phyloP scores from a whole-genome alignment of 257 asterid species.

The Solanum stenotomum region DNA sequence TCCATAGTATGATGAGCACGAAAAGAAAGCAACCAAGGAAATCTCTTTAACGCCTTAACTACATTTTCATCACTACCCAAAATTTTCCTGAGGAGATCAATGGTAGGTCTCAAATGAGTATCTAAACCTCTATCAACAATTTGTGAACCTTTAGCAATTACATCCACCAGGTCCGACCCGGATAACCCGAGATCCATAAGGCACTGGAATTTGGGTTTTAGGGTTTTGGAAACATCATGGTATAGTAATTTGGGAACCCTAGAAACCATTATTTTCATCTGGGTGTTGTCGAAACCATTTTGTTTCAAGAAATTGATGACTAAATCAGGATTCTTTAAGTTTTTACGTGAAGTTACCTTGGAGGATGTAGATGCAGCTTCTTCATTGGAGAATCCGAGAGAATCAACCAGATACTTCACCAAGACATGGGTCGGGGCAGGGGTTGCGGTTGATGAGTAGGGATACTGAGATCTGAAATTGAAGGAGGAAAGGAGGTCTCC shows the following conservation, averaged over 20 bases:
- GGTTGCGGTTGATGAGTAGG: too few relatives aligned
- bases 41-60: background rate
- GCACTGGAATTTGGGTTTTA: slow-evolving; percentile 2
- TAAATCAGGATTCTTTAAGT: background rate
- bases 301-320: slow-evolving; percentile 4
- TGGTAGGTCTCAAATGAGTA: background rate
- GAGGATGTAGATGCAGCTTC: background rate
- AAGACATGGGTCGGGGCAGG: too few relatives aligned
- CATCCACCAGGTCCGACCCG: background rate
- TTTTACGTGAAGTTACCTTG: background rate
- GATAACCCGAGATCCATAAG: background rate
- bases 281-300: background rate
- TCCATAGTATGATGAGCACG: too few relatives aligned
- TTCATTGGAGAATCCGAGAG: slow-evolving; percentile 6
- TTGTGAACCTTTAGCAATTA: background rate
- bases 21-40: background rate
- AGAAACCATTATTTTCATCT: slow-evolving; percentile 2
- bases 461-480: too few relatives aligned
- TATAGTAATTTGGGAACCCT: background rate
- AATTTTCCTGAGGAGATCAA: background rate
- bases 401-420: too few relatives aligned
- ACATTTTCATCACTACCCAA: background rate
- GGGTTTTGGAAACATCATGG: background rate
- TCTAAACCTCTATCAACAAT: background rate
- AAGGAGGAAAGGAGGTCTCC: too few relatives aligned